A percentile compares a stretch with the other conserved stretches of the same genome.
Evolutionary conservation across 2,329 filamentous ascomycete species (phyloP).

Genomic region (Colletotrichum brevisporum): DNA sequence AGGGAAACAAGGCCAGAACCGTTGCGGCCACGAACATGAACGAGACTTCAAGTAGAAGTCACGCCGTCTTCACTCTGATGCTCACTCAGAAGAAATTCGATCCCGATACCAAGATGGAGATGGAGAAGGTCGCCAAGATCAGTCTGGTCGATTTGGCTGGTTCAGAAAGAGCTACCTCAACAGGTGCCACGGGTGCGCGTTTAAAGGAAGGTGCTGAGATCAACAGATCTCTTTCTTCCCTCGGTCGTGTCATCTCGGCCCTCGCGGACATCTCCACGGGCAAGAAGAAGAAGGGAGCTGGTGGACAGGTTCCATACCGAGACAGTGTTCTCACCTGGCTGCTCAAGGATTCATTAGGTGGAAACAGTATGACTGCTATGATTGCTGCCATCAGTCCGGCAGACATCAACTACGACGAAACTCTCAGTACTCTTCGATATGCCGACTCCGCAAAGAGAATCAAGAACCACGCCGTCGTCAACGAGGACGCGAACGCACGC

Average conservation of each 20-base stretch:
- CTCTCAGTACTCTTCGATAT: constrained; percentile 93
- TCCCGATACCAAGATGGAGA: constrained; percentile 93
- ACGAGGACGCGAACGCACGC: constrained; percentile 97
- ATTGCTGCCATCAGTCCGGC: constrained; percentile 98
- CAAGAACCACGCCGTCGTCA: constrained; percentile 99
- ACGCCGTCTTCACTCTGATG: constrained; percentile 97
- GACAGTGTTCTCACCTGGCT: constrained; percentile 98
- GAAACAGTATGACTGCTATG: constrained; percentile 99
- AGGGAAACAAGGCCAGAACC: constrained; percentile 98
- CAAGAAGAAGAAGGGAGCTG: constrained; percentile 83
- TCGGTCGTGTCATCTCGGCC: constrained; percentile 97
- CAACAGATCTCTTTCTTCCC: constrained; percentile 94
- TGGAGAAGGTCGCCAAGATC: constrained; percentile 98
- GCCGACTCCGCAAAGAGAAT: constrained; percentile 98
- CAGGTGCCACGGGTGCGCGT: constrained; percentile 93
- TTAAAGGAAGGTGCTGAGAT: constrained; percentile 99
- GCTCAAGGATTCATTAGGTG: constrained; percentile 94
- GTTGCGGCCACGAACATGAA: constrained; percentile 99
- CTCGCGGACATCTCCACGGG: constrained; percentile 90
- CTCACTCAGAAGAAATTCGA: constrained; percentile 95
- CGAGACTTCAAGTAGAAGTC: constrained; percentile 97
- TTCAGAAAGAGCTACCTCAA: constrained; percentile 97
- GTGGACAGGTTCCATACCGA: constrained; percentile 90
- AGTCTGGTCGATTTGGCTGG: constrained; percentile 97
- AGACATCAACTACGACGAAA: constrained; percentile 99